Conservation (phyloP, 352 stramenopile genomes). For the Pythium sukuiense region DNA sequence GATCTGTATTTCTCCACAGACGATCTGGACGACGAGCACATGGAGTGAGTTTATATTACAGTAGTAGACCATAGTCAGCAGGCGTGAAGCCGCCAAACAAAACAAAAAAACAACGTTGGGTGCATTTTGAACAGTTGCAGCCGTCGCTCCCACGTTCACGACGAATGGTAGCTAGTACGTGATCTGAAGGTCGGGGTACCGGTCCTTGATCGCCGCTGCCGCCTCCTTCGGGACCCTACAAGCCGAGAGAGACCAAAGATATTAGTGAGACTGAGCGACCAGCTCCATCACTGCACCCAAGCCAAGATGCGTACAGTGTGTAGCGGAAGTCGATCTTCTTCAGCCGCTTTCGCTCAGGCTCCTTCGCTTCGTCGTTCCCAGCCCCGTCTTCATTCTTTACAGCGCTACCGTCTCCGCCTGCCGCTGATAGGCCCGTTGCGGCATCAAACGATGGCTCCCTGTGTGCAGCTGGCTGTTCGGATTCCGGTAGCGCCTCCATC, state of each 20-base stretch:
- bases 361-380: constrained; percentile 37
- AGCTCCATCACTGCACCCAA: neutral
- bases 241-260: neutral
- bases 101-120: neutral
- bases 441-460: constrained; percentile 9
- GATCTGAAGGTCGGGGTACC: constrained; percentile 64
- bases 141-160: neutral
- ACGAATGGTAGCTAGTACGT: constrained; percentile 32
- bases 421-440: neutral
- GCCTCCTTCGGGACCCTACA: constrained; percentile 85
- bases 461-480: constrained; percentile 13
- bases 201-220: constrained; percentile 66
- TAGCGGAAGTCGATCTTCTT: constrained; percentile 91
- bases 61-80: no score
- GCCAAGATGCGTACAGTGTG: constrained; percentile 60
- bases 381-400: constrained; percentile 27
- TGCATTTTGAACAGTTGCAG: neutral
- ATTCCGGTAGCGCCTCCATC: constrained; percentile 58
- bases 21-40: constrained; percentile 55
- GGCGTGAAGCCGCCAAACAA: neutral
- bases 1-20: constrained; percentile 75
- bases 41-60: constrained; percentile 36
- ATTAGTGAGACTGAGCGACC: neutral
- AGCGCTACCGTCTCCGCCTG: constrained; percentile 4
- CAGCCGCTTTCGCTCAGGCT: constrained; percentile 80